A percentile compares a stretch with the other conserved stretches of the same genome.
phyloP scores from a whole-genome alignment of 176 grass and related monocot species.

The Cenchrus purpureus region DNA sequence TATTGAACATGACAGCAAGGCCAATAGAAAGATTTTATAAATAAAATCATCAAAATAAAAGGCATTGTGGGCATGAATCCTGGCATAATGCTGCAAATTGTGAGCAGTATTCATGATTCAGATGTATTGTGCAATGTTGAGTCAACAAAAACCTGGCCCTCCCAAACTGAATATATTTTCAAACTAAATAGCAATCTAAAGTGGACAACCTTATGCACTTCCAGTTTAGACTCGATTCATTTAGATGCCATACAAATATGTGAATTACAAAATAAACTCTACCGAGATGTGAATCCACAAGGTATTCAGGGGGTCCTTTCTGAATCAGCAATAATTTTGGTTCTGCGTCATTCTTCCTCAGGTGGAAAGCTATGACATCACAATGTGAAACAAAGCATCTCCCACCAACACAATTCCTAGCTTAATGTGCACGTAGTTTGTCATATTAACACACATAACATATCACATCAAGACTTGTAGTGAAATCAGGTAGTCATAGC shows the following conservation, averaged over 20 bases:
- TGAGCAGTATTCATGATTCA: neutral
- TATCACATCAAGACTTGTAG: neutral
- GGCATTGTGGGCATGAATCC: neutral
- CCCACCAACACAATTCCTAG: neutral
- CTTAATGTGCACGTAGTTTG: neutral
- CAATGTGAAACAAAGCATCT: neutral
- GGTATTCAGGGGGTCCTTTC: neutral
- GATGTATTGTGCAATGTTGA: neutral
- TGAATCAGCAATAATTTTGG: neutral
- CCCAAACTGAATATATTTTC: neutral
- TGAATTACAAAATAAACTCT: neutral
- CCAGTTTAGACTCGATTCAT: neutral
- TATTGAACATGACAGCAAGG: neutral
- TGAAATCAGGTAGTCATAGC: neutral
- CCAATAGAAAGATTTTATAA: neutral
- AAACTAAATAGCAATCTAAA: neutral
- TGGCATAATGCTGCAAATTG: neutral
- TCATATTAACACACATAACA: neutral
- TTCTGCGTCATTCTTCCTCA: neutral
- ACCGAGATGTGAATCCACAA: neutral
- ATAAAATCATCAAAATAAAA: neutral
- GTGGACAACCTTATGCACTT: neutral
- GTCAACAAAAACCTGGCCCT: neutral
- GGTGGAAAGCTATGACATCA: too few species aligned
- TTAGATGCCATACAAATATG: neutral